Evolutionary conservation across 164 flowering plant genomes (phyloP).

Genomic region (Cinnamomum chago): DNA sequence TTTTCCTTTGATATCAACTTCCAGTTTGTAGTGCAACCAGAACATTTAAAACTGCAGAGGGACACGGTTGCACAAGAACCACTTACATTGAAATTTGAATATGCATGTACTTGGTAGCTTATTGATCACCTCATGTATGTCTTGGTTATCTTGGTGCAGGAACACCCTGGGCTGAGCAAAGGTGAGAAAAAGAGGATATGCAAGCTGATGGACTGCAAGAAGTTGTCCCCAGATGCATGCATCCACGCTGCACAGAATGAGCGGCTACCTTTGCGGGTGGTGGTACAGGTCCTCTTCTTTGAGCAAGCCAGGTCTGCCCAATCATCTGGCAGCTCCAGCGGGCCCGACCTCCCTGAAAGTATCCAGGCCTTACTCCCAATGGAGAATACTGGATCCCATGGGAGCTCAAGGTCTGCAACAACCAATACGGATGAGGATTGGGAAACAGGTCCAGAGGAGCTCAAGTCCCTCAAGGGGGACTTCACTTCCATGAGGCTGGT

Average conservation of each 20-base stretch:
- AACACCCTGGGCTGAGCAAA: conserved; percentile 74
- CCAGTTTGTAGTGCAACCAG: not conserved
- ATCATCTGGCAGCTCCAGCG: conserved; percentile 33
- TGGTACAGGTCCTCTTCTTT: conserved; percentile 91
- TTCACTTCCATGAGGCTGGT: conserved; percentile 41
- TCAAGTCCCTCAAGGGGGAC: conserved; percentile 54
- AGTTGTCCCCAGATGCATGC: conserved; percentile 88
- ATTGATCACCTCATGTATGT: not conserved
- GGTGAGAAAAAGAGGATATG: conserved; percentile 84
- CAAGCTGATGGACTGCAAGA: conserved; percentile 89
- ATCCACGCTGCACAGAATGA: conserved; percentile 96
- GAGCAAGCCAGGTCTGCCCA: conserved; percentile 80
- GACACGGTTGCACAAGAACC: too few relatives aligned
- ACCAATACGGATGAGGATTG: conserved; percentile 67
- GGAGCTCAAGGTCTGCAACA: conserved; percentile 57
- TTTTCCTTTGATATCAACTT: not conserved
- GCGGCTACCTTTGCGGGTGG: conserved; percentile 77
- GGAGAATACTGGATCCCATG: conserved; percentile 40
- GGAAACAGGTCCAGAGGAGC: conserved; percentile 58
- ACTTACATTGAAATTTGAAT: not conserved
- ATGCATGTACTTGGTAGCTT: not conserved
- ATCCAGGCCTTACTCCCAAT: conserved; percentile 33
- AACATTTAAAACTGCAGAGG: not conserved
- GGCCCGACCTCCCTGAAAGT: conserved; percentile 53
- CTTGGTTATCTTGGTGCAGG: conserved; percentile 40